phyloP scores from a whole-genome alignment of 495 filamentous ascomycete species.

The Trichoderma orchidacearum region DNA sequence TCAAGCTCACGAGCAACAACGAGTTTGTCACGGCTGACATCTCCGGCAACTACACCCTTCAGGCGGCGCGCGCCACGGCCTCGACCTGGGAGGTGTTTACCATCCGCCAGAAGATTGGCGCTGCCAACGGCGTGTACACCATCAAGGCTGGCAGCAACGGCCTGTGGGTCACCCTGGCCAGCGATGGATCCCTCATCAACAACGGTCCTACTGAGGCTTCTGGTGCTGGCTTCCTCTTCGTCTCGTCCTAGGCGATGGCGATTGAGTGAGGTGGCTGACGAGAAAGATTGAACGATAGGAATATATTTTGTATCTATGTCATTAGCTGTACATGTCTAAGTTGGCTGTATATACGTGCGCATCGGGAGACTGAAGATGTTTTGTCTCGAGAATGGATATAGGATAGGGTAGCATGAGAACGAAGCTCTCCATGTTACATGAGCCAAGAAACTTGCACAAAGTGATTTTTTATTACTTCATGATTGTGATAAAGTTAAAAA shows the following conservation, averaged over 20 bases:
- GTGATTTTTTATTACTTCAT: too few species aligned
- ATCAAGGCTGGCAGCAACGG: slow-evolving; percentile 5
- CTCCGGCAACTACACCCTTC: slow-evolving; percentile 2
- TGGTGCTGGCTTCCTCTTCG: slow-evolving; percentile 13
- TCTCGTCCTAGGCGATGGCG: slow-evolving; percentile 20
- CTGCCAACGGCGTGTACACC: slow-evolving; percentile 2
- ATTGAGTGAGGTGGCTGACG: not conserved
- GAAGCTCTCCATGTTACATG: too few species aligned
- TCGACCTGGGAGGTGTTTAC: slow-evolving; percentile 3
- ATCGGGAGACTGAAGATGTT: too few species aligned
- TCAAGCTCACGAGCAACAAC: slow-evolving; percentile 2
- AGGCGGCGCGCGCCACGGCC: slow-evolving; percentile 1
- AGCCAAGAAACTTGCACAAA: too few species aligned
- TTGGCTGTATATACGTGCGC: too few species aligned
- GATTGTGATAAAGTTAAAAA: too few species aligned
- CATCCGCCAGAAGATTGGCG: slow-evolving; percentile 4
- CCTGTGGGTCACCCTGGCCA: slow-evolving; percentile 1
- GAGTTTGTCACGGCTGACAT: slow-evolving; percentile 4
- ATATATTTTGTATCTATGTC: too few species aligned
- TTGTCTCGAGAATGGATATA: too few species aligned
- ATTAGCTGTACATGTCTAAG: too few species aligned
- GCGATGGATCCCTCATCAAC: slow-evolving; percentile 2
- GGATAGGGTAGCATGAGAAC: too few species aligned
- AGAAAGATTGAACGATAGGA: too few species aligned
- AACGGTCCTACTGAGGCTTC: slow-evolving; percentile 3